Percentiles rank a stretch among this genome's conserved stretches.
These are phyloP conservation scores for Arthroderma sp. DNA, from an alignment of 2,329 filamentous ascomycete genomes.

Conservation along the genomic window DNA sequence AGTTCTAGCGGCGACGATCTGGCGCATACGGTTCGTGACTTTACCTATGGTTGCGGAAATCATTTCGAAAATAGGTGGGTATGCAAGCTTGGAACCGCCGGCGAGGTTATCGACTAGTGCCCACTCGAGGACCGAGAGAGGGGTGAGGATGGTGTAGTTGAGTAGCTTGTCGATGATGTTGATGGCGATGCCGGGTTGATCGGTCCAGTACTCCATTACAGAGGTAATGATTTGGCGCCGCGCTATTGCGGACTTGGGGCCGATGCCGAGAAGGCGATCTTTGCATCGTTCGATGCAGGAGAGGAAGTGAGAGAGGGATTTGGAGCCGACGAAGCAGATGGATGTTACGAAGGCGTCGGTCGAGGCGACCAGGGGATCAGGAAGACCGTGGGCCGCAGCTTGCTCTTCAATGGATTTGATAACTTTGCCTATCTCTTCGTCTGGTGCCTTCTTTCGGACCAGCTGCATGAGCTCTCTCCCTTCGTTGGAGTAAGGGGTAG, in stretches of 20 bases:
- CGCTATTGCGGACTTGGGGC: conserved; percentile 58
- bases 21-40: conserved; percentile 72
- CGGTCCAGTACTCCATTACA: conserved; percentile 84
- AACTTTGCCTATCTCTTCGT: conserved; percentile 72
- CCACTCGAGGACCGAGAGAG: conserved; percentile 78
- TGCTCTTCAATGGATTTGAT: conserved; percentile 71
- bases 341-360: conserved; percentile 90
- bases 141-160: conserved; percentile 90
- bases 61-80: conserved; percentile 76
- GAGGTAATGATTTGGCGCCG: conserved; percentile 79
- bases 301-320: conserved; percentile 89
- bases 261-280: conserved; percentile 69
- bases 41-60: conserved; percentile 79
- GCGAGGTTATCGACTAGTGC: conserved; percentile 56
- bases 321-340: conserved; percentile 85
- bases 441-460: conserved; percentile 68
- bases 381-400: conserved; percentile 53
- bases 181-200: conserved; percentile 82
- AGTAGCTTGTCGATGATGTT: conserved; percentile 92
- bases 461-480: conserved; percentile 70
- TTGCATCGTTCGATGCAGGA: conserved; percentile 94
- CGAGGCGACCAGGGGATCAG: conserved; percentile 67
- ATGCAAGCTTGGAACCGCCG: conserved; percentile 54
- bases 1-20: conserved; percentile 56
- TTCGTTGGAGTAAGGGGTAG: conserved; percentile 67